A percentile compares a stretch with the other conserved stretches of the same genome.
Conservation (phyloP, 2,329 filamentous ascomycete species). For the Microdochium nivale region DNA sequence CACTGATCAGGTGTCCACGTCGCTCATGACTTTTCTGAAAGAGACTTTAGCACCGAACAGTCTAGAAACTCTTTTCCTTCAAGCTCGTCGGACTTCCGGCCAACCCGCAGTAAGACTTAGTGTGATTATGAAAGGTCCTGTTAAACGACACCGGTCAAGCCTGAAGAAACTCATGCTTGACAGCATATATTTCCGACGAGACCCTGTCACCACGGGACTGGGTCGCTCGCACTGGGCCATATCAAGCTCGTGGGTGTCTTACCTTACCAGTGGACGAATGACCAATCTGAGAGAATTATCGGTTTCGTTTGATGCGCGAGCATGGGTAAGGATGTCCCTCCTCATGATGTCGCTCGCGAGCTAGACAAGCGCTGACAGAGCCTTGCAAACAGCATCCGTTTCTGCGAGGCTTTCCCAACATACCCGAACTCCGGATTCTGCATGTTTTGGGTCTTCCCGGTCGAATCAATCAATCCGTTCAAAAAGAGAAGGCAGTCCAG, state of each 20-base stretch:
- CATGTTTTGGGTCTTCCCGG: slow-evolving; percentile 36
- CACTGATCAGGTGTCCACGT: slow-evolving; percentile 61
- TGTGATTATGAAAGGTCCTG: slow-evolving; percentile 59
- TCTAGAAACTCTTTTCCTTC: slow-evolving; percentile 70
- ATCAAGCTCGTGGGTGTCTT: slow-evolving; percentile 58
- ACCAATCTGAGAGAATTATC: slow-evolving; percentile 61
- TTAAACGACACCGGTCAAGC: slow-evolving; percentile 63
- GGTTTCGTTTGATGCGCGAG: slow-evolving; percentile 62
- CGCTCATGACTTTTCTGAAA: slow-evolving; percentile 66
- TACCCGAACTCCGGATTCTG: slow-evolving; percentile 61
- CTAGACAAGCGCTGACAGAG: slow-evolving; percentile 11
- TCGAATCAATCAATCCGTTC: slow-evolving; percentile 27
- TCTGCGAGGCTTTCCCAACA: slow-evolving; percentile 62
- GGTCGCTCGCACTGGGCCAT: slow-evolving; percentile 66
- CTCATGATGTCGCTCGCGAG: slow-evolving; percentile 2
- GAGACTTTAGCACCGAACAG: slow-evolving; percentile 71
- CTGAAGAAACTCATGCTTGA: slow-evolving; percentile 68
- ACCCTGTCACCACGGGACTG: slow-evolving; percentile 21
- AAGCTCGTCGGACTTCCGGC: slow-evolving; percentile 49
- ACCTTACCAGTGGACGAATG: slow-evolving; percentile 72
- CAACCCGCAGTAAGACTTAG: slow-evolving; percentile 53
- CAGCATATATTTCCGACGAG: slow-evolving; percentile 43
- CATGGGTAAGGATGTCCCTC: slow-evolving; percentile 55
- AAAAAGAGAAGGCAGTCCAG: slow-evolving; percentile 65
- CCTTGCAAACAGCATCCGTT: slow-evolving; percentile 56